These are phyloP conservation scores for Erodium moschatum DNA, from an alignment of 441 rosid species.

Conservation along the genomic window DNA sequence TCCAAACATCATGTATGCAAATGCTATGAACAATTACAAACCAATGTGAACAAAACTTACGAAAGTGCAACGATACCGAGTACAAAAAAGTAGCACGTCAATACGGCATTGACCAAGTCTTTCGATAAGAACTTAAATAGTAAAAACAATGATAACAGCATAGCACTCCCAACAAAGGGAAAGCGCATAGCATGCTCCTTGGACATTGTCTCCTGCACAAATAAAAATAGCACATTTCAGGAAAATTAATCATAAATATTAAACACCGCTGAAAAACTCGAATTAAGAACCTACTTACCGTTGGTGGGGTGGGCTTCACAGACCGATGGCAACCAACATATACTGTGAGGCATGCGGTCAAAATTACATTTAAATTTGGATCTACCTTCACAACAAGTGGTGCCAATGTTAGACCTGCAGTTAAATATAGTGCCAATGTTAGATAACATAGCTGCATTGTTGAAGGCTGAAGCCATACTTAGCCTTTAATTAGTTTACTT, in stretches of 20 bases:
- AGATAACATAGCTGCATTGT: neutral
- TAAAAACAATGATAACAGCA: slow-evolving; percentile 83
- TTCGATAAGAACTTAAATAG: slow-evolving; percentile 93
- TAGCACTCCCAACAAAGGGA: slow-evolving; percentile 94
- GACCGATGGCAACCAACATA: slow-evolving; percentile 84
- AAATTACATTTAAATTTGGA: slow-evolving; percentile 77
- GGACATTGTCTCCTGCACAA: slow-evolving; percentile 86
- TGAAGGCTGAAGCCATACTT: neutral
- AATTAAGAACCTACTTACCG: slow-evolving; percentile 38
- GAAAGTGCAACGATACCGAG: slow-evolving; percentile 89
- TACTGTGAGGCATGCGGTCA: slow-evolving; percentile 77
- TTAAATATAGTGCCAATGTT: slow-evolving; percentile 9
- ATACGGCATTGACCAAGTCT: slow-evolving; percentile 88
- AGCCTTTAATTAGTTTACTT: slow-evolving; percentile 9
- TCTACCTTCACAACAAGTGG: slow-evolving; percentile 79
- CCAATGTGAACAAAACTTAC: slow-evolving; percentile 31
- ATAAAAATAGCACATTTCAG: slow-evolving; percentile 19
- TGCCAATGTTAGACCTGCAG: slow-evolving; percentile 73
- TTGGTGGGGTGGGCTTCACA: slow-evolving; percentile 75
- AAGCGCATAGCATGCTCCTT: slow-evolving; percentile 98
- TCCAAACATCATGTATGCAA: neutral
- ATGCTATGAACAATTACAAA: neutral
- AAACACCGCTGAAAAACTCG: neutral
- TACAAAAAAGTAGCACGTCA: slow-evolving; percentile 88
- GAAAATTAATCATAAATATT: neutral